These are phyloP conservation scores for Fusarium keratoplasticum DNA, from an alignment of 2,329 filamentous ascomycete species.

Conservation along the genomic window DNA sequence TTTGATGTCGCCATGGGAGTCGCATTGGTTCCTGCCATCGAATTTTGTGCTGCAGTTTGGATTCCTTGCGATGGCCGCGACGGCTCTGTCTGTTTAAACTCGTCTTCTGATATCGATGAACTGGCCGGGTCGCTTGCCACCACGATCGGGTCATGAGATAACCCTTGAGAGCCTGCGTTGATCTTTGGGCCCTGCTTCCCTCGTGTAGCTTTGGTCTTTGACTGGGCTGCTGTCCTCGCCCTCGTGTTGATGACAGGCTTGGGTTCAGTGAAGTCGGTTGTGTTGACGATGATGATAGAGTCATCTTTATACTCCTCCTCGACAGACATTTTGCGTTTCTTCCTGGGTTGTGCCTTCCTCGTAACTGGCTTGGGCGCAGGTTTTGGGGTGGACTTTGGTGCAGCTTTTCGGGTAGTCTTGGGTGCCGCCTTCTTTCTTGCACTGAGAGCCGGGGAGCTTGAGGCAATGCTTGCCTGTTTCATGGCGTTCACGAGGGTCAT, in stretches of 20 bases:
- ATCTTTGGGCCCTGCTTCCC: background rate
- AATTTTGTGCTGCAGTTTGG: background rate
- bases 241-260: background rate
- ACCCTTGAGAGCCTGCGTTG: background rate
- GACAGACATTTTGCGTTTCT: background rate
- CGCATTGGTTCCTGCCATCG: background rate
- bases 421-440: slow-evolving; percentile 19
- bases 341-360: background rate
- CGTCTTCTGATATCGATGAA: slow-evolving; percentile 5
- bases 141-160: slow-evolving; percentile 17
- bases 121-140: slow-evolving; percentile 34
- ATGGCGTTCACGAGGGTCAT: slow-evolving; percentile 30
- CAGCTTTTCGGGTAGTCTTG: slow-evolving; percentile 5
- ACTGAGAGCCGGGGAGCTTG: slow-evolving; percentile 26
- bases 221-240: background rate
- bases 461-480: slow-evolving; percentile 19
- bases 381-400: background rate
- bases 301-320: background rate
- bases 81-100: background rate
- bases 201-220: background rate
- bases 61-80: background rate
- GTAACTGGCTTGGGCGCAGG: slow-evolving; percentile 1
- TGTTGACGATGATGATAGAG: background rate
- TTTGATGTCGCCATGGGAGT: background rate
- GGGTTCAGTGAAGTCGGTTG: background rate